phyloP scores from a whole-genome alignment of 345 rosid species.

The Dimocarpus longan region DNA sequence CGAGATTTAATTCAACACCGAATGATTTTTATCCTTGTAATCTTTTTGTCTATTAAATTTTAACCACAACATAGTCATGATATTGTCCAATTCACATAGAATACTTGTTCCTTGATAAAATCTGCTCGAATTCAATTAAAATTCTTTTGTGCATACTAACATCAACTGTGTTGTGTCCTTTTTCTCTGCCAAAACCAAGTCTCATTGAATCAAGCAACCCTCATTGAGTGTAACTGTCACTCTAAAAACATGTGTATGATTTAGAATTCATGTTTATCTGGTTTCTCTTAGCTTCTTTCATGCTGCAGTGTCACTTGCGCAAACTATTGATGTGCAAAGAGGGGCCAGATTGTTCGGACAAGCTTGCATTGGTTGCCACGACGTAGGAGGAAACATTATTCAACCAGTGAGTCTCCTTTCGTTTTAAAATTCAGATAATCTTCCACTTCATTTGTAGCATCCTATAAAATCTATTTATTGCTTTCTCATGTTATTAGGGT shows the following conservation, averaged over 20 bases:
- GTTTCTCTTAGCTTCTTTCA: slow-evolving; percentile 12
- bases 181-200: too few relatives aligned
- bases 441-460: neutral
- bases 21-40: too few relatives aligned
- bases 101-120: neutral
- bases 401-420: slow-evolving; percentile 60
- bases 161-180: neutral
- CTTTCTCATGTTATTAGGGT: slow-evolving; percentile 45
- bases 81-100: too few relatives aligned
- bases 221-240: neutral
- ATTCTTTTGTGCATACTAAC: neutral
- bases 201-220: neutral
- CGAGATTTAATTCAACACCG: too few relatives aligned
- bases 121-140: neutral
- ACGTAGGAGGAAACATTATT: slow-evolving; percentile 81
- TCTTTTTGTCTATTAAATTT: too few relatives aligned
- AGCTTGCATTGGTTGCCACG: slow-evolving; percentile 92
- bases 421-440: neutral
- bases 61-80: too few relatives aligned
- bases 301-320: slow-evolving; percentile 52
- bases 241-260: neutral
- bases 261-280: neutral
- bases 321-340: slow-evolving; percentile 53
- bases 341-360: slow-evolving; percentile 66
- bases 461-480: neutral